Percentiles rank a stretch among this genome's conserved stretches.
Evolutionary conservation across 2,329 filamentous ascomycete genomes (phyloP).

Genomic region (Mariannaea sp.): DNA sequence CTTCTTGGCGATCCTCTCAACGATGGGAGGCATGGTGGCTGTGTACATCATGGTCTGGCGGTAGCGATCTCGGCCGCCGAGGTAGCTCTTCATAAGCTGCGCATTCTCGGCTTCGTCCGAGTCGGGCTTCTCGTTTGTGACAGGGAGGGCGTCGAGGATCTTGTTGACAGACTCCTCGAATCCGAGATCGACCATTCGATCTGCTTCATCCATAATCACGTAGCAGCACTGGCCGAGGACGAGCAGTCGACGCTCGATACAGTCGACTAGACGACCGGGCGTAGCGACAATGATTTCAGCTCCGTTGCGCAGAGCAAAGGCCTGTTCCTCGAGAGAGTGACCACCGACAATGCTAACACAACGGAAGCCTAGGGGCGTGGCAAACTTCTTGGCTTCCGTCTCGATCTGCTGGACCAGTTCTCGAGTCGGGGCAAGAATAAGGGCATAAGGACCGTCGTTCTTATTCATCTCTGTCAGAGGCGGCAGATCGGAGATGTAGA

Average conservation of each 20-base stretch:
- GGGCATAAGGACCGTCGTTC: constrained; percentile 95
- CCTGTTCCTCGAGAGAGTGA: constrained; percentile 92
- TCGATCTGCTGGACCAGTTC: constrained; percentile 98
- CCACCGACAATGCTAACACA: constrained; percentile 98
- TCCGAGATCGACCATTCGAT: constrained; percentile 97
- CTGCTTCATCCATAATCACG: constrained; percentile 98
- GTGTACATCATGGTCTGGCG: constrained; percentile 99
- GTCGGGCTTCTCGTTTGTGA: constrained; percentile 93
- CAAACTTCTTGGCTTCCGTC: constrained; percentile 90
- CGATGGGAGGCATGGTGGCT: constrained; percentile 90
- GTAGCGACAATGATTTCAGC: constrained; percentile 99
- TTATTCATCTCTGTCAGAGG: constrained; percentile 83
- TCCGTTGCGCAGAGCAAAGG: constrained; percentile 85
- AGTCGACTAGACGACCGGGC: constrained; percentile 94
- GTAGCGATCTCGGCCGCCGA: constrained; percentile 79
- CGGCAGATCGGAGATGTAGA: constrained; percentile 92
- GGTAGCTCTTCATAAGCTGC: constrained; percentile 78
- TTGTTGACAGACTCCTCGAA: constrained; percentile 98
- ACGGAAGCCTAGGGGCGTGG: constrained; percentile 85
- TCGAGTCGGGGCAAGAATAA: constrained; percentile 94
- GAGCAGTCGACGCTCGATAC: constrained; percentile 88
- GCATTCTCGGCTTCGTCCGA: constrained; percentile 88
- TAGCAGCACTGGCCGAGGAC: constrained; percentile 97
- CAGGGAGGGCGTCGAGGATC: constrained; percentile 91
- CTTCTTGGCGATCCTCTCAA: constrained; percentile 96